A percentile compares a stretch with the other conserved stretches of the same genome.
These are phyloP conservation scores for Mortierella sp. DNA, from an alignment of 371 early-diverging fungal species.

Conservation along the genomic window DNA sequence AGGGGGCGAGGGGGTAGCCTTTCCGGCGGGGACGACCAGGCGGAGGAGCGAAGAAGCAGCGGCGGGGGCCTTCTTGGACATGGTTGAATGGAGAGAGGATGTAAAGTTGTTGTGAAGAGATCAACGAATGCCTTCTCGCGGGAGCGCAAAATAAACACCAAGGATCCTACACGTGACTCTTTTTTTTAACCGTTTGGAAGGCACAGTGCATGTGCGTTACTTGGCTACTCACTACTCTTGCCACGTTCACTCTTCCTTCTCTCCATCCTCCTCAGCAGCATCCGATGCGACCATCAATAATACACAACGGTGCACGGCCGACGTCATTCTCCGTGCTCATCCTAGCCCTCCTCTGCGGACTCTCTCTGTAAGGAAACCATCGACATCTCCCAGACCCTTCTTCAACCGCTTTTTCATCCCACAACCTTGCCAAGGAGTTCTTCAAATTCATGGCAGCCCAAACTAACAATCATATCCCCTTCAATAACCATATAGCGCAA, in stretches of 20 bases:
- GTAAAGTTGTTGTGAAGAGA: neutral
- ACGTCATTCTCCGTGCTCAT: neutral
- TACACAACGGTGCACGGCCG: constrained; percentile 1
- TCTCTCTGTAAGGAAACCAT: neutral
- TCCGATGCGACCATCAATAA: neutral
- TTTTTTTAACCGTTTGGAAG: neutral
- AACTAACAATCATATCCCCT: neutral
- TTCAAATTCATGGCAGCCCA: neutral
- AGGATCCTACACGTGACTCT: neutral
- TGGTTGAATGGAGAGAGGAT: constrained; percentile 11
- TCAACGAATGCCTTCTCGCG: neutral
- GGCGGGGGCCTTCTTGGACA: constrained; percentile 60
- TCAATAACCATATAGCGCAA: neutral
- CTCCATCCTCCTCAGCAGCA: neutral
- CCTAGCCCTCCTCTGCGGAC: neutral
- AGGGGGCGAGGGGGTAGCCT: constrained; percentile 96
- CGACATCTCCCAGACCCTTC: neutral
- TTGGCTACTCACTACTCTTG: no score
- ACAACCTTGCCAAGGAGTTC: neutral
- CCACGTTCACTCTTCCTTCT: neutral
- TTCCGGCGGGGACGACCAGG: constrained; percentile 84
- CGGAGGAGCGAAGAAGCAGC: constrained; percentile 54
- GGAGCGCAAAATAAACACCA: constrained; percentile 5
- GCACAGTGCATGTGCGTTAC: neutral
- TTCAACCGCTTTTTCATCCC: neutral